Evolutionary conservation across 352 stramenopile genomes (phyloP), one percentile per base, ranked within the genome.

Genomic region (Phytopythium vexans): DNA sequence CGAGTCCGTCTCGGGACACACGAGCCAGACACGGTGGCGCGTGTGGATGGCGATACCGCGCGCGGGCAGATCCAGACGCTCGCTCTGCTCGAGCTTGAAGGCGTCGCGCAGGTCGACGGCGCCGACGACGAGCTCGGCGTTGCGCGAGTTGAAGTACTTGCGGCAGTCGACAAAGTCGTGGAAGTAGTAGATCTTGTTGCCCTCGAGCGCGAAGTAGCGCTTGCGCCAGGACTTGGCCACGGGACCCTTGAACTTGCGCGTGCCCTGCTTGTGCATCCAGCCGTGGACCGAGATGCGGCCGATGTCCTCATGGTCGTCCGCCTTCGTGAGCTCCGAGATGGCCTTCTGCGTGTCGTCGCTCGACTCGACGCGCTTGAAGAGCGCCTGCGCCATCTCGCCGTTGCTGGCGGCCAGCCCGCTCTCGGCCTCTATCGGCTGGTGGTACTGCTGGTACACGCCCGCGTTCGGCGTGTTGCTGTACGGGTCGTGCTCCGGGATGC

Each of bases 141-240:
- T 91, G 34, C 82, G 77, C 48, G 78, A 88, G 62, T 84, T 89
- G 57, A 93, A 93, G 60, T 88, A 93, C 72, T 91, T 88, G 62
- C 82, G 80, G 49, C 76, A 88, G 62, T 93, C 80, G n/a, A 93
- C 78, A 41, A 78, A 71, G 39, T 77, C 82, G 59, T 93, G 82
- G 65, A 93, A 93, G 58, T 93, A 93, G 66, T 88, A 93, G 63
- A 93, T 93, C 64, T 88, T 91, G 38, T 76, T 83, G 15, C 74
- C 80, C 61, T 93, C 82, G 0, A 93, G 69, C n/a, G 79, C 81
- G 48, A 92, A 92, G 64, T 88, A 92, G 36, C 80, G 83, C 41
- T 89, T 86, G 45, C 80, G 70, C 82, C 82, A 92, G 44, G 70
- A 86, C 58, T 90, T 92, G 52, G 79, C 79, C 49, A 89, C 79